Evolutionary conservation across 257 asterid species (phyloP).

Genomic region (Ilex asprella): DNA sequence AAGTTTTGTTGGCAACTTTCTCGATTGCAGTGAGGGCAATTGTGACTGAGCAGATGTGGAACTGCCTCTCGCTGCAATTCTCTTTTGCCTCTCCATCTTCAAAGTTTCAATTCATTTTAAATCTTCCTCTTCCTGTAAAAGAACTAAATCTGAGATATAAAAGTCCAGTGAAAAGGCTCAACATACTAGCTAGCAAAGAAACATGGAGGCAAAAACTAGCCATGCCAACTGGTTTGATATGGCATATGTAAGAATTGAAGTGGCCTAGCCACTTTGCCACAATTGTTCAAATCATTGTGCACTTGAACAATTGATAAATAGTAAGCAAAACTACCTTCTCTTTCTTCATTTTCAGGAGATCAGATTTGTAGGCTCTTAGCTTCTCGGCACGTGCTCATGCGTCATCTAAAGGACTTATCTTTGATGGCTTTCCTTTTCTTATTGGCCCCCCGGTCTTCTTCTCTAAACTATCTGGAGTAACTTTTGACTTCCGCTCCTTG

Average conservation of each 20-base stretch:
- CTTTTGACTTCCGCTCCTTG: conserved; percentile 54
- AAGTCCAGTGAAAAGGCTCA: no score
- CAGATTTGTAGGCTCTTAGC: conserved; percentile 86
- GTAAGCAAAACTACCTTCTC: conserved; percentile 50
- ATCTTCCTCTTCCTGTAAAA: conserved; percentile 72
- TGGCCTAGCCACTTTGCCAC: conserved; percentile 30
- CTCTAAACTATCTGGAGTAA: conserved; percentile 32
- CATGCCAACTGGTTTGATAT: no score
- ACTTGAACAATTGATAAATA: conserved; percentile 22
- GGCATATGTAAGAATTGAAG: conserved; percentile 5
- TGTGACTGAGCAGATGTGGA: conserved; percentile 9
- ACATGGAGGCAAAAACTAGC: no score
- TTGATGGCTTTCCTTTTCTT: conserved; percentile 61
- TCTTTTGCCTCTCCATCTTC: conserved; percentile 74
- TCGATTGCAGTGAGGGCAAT: conserved; percentile 34
- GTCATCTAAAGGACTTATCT: conserved; percentile 70
- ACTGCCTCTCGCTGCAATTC: conserved; percentile 70
- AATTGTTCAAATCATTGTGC: conserved; percentile 23
- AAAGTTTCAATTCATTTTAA: conserved; percentile 66
- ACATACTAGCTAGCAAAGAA: no score
- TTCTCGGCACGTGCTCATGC: conserved; percentile 94
- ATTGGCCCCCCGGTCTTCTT: conserved; percentile 73
- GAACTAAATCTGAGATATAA: not conserved
- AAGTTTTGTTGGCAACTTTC: conserved; percentile 50
- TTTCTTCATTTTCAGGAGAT: conserved; percentile 78